Evolutionary conservation across 2,329 filamentous ascomycete genomes (phyloP), one percentile per base, ranked within the genome.

Genomic region (Colletotrichum gloeosporioides): DNA sequence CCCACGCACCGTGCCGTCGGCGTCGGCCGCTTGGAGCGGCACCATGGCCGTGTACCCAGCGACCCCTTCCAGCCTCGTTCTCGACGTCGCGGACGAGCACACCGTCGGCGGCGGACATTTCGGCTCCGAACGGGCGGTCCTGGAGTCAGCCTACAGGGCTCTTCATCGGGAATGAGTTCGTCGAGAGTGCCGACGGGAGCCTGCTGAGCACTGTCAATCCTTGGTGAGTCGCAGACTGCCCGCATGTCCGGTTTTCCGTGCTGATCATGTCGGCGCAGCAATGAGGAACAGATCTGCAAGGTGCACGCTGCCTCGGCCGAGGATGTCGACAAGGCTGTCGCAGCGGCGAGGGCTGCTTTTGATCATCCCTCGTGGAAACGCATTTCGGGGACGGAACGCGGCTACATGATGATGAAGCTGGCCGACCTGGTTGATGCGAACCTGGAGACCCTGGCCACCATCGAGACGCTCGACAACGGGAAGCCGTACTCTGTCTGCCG

Each of bases 121-220:
- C 90, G 10, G 94, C 95, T 66, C 95, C 95, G 6, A 96, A 96
- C 85, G 94, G 94, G 80, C 89, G 87, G 83, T 92, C 90, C 80
- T 96, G 95, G 85, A 87, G 85, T 15, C 93, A 95, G 86, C 94
- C 94, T 3, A 88, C 91, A 61, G 95, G 95, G n/a, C 89, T 96
- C 10, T 96, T 96, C 85, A 95, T 96, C 86, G 94, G 95, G 87
- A 95, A 96, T 78, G 93, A 95, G 82, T 96, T 95, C 83, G 92
- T 95, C 69, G 88, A 91, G 80, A 91, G 92, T 72, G 92, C 89
- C 83, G 90, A 90, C 16, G 92, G 90, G 61, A 88, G 92, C 81
- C 94, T 89, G 79, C 89, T 96, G 70, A 87, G 89, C 16, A 90
- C 91, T 22, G 90, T 95, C 80, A 95, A 95, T 82, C 94, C 94